A percentile compares a stretch with the other conserved stretches of the same genome.
These are phyloP conservation scores for Dendrobium nobile DNA, from an alignment of 106 monocot species.

Conservation along the genomic window DNA sequence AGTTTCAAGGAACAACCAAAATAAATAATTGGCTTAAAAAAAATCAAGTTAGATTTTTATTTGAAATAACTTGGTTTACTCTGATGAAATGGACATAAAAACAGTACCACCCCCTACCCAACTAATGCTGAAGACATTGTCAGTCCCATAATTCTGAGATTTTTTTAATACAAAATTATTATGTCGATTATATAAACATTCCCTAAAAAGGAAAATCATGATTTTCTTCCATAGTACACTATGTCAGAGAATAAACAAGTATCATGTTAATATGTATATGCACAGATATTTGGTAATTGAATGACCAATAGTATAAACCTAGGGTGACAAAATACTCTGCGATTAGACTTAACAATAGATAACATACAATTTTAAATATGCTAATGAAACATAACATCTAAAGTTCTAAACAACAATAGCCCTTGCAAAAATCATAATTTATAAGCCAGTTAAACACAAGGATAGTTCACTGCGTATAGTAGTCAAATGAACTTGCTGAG, in stretches of 20 bases:
- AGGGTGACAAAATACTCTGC: not conserved
- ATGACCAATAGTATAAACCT: not conserved
- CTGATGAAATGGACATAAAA: not conserved
- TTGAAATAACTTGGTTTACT: not conserved
- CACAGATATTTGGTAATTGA: not conserved
- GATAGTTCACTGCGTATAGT: not conserved
- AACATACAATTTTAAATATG: not conserved
- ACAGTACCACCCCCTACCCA: not conserved
- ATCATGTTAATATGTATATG: not conserved
- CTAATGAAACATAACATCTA: not conserved
- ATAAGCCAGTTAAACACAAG: not conserved
- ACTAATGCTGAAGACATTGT: not conserved
- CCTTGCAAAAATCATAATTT: not conserved
- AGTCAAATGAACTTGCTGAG: conserved; percentile 5
- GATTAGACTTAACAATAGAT: not conserved
- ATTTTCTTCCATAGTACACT: not conserved
- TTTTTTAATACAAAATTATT: not conserved
- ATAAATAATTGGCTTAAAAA: not conserved
- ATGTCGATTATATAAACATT: not conserved
- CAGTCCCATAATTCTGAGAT: not conserved
- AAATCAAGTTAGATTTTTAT: not conserved
- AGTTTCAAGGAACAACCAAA: not conserved
- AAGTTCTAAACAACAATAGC: not conserved
- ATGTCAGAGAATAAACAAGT: not conserved
- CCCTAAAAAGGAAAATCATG: not conserved